These are phyloP conservation scores for Fusarium pseudoanthophilum DNA, from an alignment of 2,329 filamentous ascomycete genomes.

Conservation along the genomic window DNA sequence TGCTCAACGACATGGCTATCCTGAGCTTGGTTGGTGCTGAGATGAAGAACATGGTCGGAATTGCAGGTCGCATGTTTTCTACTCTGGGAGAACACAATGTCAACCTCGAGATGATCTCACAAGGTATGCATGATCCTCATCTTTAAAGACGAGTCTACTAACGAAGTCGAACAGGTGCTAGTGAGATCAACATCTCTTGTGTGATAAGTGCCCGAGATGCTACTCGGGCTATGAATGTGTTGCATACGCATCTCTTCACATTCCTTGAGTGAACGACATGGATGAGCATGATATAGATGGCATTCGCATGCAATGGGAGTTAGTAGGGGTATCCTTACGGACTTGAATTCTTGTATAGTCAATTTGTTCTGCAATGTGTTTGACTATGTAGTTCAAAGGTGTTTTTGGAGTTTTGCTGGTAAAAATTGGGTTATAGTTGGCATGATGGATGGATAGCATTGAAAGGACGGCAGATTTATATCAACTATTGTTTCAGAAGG, in stretches of 20 bases:
- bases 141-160: background rate
- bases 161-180: constrained; percentile 73
- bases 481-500: background rate
- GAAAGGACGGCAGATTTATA: background rate
- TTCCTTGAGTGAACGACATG: constrained; percentile 75
- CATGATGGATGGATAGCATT: background rate
- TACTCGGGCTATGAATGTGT: constrained; percentile 91
- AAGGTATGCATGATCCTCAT: constrained; percentile 69
- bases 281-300: background rate
- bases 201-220: constrained; percentile 94
- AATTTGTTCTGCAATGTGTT: background rate
- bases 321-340: constrained; percentile 13
- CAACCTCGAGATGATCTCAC: constrained; percentile 99
- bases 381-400: constrained; percentile 10
- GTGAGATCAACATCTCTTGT: constrained; percentile 99
- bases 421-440: constrained; percentile 24
- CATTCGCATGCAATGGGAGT: constrained; percentile 22
- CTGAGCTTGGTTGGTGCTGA: constrained; percentile 93
- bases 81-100: constrained; percentile 92
- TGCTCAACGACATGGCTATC: constrained; percentile 93
- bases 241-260: constrained; percentile 96
- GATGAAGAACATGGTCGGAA: constrained; percentile 97
- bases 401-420: constrained; percentile 32
- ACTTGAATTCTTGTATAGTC: background rate
- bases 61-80: constrained; percentile 93